phyloP scores from a whole-genome alignment of 2,329 filamentous ascomycete genomes.

The Penicillium sp. region DNA sequence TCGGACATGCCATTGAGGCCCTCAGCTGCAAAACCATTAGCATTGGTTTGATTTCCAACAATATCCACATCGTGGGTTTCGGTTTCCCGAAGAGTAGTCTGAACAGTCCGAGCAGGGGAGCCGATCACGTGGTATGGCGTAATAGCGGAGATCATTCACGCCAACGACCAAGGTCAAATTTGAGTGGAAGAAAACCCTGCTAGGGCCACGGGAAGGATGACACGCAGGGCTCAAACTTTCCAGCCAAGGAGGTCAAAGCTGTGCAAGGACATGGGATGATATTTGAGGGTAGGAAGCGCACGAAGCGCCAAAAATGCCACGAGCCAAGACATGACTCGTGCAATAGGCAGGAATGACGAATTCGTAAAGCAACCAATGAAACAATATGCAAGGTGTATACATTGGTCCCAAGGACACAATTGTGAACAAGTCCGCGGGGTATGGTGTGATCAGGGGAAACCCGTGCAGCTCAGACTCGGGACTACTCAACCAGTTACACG shows the following conservation, averaged over 20 bases:
- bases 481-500: conserved; percentile 14
- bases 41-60: conserved; percentile 5
- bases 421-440: background rate
- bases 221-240: conserved; percentile 12
- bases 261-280: background rate
- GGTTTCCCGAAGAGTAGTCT: conserved; percentile 8
- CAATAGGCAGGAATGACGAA: conserved; percentile 5
- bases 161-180: conserved; percentile 16
- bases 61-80: conserved; percentile 10
- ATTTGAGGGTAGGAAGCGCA: conserved; percentile 6
- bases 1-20: conserved; percentile 35
- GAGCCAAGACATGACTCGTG: conserved; percentile 6
- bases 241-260: conserved; percentile 15
- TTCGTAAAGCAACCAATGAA: conserved; percentile 8
- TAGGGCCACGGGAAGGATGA: conserved; percentile 1
- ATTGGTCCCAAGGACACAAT: conserved; percentile 4
- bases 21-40: conserved; percentile 24
- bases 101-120: background rate
- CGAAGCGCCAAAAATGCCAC: conserved; percentile 14
- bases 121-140: conserved; percentile 39
- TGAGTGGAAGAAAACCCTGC: conserved; percentile 5
- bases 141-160: conserved; percentile 29
- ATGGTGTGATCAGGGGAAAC: conserved; percentile 16
- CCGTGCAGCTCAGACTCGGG: conserved; percentile 6
- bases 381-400: conserved; percentile 4